phyloP scores from a whole-genome alignment of 176 grass and related monocot species.

The Oropetium thomaeum region DNA sequence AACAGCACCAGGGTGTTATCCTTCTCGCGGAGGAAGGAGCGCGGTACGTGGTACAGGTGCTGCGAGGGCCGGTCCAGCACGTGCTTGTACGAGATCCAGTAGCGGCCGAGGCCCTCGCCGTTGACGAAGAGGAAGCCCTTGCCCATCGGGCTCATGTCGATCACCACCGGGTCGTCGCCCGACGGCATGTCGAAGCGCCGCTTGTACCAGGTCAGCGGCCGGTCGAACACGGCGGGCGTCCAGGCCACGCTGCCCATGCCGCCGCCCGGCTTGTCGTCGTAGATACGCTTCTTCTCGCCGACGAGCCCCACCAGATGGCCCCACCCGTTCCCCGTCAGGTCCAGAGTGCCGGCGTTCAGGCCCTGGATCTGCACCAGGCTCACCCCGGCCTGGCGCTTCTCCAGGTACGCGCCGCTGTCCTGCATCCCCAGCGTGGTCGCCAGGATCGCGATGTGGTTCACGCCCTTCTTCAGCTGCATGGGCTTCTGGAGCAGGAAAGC shows the following conservation, averaged over 20 bases:
- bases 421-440: constrained; percentile 39
- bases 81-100: constrained; percentile 72
- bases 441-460: constrained; percentile 68
- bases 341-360: constrained; percentile 79
- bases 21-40: constrained; percentile 47
- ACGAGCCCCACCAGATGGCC: constrained; percentile 63
- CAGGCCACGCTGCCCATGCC: constrained; percentile 47
- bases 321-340: constrained; percentile 69
- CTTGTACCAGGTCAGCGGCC: constrained; percentile 72
- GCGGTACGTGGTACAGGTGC: constrained; percentile 67
- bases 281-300: constrained; percentile 50
- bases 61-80: constrained; percentile 73
- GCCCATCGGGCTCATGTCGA: constrained; percentile 70
- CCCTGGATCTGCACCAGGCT: constrained; percentile 48
- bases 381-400: constrained; percentile 61
- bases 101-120: constrained; percentile 62
- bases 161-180: constrained; percentile 51
- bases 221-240: constrained; percentile 25
- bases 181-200: constrained; percentile 60
- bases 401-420: constrained; percentile 85
- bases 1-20: constrained; percentile 64
- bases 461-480: constrained; percentile 44
- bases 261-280: constrained; percentile 44
- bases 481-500: constrained; percentile 56
- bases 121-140: constrained; percentile 75